Base-by-base conservation (phyloP, 495 filamentous ascomycete species). In the Elasticomyces elasticus region DNA sequence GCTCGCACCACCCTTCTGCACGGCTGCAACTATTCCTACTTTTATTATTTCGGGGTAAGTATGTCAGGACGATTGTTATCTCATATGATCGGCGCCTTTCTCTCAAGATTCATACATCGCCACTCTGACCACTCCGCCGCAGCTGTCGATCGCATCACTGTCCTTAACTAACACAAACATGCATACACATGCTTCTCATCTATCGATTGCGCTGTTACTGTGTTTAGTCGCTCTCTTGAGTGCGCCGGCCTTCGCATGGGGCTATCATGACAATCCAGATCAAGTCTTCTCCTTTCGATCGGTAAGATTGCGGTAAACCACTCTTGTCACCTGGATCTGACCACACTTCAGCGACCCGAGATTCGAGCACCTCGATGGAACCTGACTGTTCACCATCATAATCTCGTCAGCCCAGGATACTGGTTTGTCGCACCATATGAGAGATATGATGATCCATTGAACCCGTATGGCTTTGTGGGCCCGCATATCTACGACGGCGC, bases 391-490 rank as follows among this genome's bases (percentile, higher is more conserved):
- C 31, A 49, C 35, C 44, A 55, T 23, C 19, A 55, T 23, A n/a
- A 49, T 19, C 22, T 28, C 1, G 13, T 55, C 3, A 17, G 24
- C 15, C 44, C 43, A 19, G 53, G 53, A 25, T 49, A 55, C 31
- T 55, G 53, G 53, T 55, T 55, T 24, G 19, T 55, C n/a, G 43
- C 44, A 31, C 53, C 53, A 2, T 55, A 55, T 26, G 35, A 50
- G 23, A 38, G 17, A 23, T 28, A 49, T 7, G 25, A 38, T 1
- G 23, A 49, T 9, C 13, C 20, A 1, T 28, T 28, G 5, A 15
- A 41, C 53, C 22, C 4, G 3, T 46, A 26, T 31, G 20, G 23
- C 17, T 55, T 43, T 43, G 43, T 51, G 4, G 53, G 53, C 12
- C 53, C 53, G 28, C 46, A 55, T n/a, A 55, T 55, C 43, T 55